Conservation (phyloP, 2,329 filamentous ascomycete genomes). For the Penicillium olsonii region DNA sequence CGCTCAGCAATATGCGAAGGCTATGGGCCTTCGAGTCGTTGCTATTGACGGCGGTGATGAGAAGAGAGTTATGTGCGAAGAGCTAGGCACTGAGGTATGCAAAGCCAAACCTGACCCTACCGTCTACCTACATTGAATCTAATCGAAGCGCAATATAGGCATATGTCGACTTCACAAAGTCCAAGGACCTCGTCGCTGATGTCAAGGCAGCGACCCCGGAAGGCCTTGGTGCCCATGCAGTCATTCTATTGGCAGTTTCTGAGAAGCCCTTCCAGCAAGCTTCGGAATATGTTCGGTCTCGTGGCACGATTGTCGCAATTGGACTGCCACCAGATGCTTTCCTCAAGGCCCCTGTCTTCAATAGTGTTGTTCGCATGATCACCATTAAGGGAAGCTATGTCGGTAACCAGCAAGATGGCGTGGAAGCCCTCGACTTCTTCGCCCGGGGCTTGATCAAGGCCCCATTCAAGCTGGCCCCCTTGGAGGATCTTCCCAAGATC, state of each 20-base stretch:
- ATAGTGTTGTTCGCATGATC: conserved; percentile 84
- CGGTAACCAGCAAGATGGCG: conserved; percentile 80
- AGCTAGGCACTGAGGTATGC: conserved; percentile 65
- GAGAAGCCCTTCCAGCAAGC: conserved; percentile 95
- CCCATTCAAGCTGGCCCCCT: conserved; percentile 77
- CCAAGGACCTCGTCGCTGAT: conserved; percentile 74
- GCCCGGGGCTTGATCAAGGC: conserved; percentile 75
- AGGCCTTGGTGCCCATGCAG: conserved; percentile 70
- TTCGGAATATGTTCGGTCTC: conserved; percentile 76
- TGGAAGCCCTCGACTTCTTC: conserved; percentile 88
- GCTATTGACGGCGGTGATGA: conserved; percentile 81
- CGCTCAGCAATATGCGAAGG: conserved; percentile 84
- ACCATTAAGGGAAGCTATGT: conserved; percentile 88
- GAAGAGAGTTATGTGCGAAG: conserved; percentile 67
- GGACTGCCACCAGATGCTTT: conserved; percentile 74
- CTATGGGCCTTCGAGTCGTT: conserved; percentile 79
- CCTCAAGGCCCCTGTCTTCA: conserved; percentile 78
- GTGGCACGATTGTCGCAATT: conserved; percentile 80
- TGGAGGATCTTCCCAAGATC: conserved; percentile 74
- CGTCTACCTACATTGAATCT: background rate
- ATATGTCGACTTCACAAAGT: conserved; percentile 76
- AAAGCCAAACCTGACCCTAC: background rate
- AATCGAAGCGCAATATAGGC: conserved; percentile 20
- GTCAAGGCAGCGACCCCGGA: conserved; percentile 79
- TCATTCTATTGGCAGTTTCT: conserved; percentile 76